Evolutionary conservation across 768 basidiomycete species (phyloP), one percentile per base, ranked within the genome.

Genomic region (Tephrocybe sp.): DNA sequence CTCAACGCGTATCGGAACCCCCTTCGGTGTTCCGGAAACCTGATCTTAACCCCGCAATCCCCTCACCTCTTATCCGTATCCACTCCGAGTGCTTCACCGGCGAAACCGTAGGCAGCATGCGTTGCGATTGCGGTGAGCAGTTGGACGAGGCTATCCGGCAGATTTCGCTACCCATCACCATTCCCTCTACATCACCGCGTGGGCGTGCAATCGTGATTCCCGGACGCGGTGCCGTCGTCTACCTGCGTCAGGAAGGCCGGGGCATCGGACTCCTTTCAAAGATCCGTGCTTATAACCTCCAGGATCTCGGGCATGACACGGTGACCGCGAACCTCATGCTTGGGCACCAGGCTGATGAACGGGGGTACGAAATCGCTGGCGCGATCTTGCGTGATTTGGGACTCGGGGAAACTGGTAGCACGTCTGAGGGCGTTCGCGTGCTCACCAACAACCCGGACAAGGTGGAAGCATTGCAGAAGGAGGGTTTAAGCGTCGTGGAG

Each of bases 41-140:
- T 53, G 55, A 47, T 25, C 35, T 55, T 27, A 51, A 50, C 46
- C 58, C 73, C 49, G 58, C 63, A 35, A 64, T 86, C 28, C 88
- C 88, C 1, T 69, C 86, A 0, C 93, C 97, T 0, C 81, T 98
- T 44, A 84, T 99, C 36, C 86, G 97, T 31, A 92, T 99, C 43
- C 97, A 99, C 69, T 97, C 93, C 24, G 97, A 99, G 67, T 99
- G 97, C 67, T 98, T 93, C 71, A 99, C 97, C 0, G 97, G 97
- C 24, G 97, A 98, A 69, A 98, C 95, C 7, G 83, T 98, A 51
- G 97, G 97, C 22, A 86, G 93, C 75, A 94, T 97, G 89, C 87
- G 97, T 26, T 99, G 97, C 64, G 97, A 99, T 67, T 99, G 97
- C 63, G 97, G 97, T 12, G 95, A 98, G 69, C 97, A 99, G 67